phyloP scores from a whole-genome alignment of 2,329 filamentous ascomycete species.

The Paecilomyces niveus region DNA sequence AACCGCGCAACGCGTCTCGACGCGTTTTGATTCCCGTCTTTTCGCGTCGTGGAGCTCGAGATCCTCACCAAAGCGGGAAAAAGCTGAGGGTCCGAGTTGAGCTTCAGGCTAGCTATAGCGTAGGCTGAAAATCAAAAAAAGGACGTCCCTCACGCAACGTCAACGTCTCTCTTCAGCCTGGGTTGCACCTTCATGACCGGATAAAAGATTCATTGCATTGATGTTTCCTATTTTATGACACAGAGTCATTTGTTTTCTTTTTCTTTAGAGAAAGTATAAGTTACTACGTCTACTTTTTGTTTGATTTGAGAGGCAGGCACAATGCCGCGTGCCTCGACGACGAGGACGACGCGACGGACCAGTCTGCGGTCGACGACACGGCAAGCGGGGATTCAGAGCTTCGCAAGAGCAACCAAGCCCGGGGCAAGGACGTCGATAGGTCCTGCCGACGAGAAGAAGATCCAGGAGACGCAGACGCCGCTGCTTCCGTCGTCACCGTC shows the following conservation, averaged over 20 bases:
- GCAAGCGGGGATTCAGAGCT: constrained; percentile 37
- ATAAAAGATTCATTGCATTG: neutral
- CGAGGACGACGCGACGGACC: constrained; percentile 10
- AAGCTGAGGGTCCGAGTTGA: neutral
- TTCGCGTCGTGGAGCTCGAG: constrained; percentile 1
- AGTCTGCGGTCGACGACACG: constrained; percentile 23
- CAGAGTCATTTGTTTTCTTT: neutral
- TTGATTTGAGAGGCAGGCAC: constrained; percentile 9
- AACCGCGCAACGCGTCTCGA: constrained; percentile 3
- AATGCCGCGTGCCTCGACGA: constrained; percentile 23
- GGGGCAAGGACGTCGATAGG: constrained; percentile 11
- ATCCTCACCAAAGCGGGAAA: constrained; percentile 9
- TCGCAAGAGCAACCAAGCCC: constrained; percentile 39
- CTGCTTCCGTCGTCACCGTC: constrained; percentile 26
- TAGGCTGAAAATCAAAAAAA: neutral
- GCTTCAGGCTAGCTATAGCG: neutral
- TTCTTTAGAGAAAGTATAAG: neutral
- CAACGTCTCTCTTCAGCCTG: neutral
- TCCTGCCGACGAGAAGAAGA: constrained; percentile 19
- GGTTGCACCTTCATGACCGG: neutral
- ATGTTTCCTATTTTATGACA: neutral
- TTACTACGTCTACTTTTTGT: neutral
- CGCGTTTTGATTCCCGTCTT: constrained; percentile 12
- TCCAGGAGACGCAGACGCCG: constrained; percentile 15
- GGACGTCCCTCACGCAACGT: neutral